Evolutionary conservation across 768 basidiomycete species (phyloP).

Genomic region (Boletus sp.): DNA sequence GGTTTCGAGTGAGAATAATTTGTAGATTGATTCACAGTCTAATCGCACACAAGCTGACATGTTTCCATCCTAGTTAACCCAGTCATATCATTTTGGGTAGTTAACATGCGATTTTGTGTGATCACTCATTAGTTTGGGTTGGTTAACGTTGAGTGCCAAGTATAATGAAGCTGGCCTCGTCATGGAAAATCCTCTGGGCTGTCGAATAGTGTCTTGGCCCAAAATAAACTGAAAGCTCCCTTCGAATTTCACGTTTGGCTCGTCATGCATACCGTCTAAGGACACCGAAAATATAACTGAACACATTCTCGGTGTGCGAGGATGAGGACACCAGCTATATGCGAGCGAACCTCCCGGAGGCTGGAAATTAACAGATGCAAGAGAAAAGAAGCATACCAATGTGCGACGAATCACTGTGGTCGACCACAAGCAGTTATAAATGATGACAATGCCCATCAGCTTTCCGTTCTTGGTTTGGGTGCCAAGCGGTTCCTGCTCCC

Average conservation of each 20-base stretch:
- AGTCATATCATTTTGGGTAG: neutral
- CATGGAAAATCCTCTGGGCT: neutral
- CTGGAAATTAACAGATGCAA: neutral
- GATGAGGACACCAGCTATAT: neutral
- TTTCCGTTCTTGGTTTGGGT: slow-evolving; percentile 58
- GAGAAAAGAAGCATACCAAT: neutral
- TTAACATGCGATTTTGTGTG: neutral
- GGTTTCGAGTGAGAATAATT: neutral
- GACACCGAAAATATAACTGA: neutral
- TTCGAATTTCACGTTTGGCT: neutral
- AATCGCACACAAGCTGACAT: neutral
- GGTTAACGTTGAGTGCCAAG: neutral
- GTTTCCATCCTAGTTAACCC: neutral
- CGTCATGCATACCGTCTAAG: neutral
- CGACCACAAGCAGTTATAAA: neutral
- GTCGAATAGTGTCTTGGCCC: neutral
- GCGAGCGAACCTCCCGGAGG: neutral
- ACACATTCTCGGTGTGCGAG: neutral
- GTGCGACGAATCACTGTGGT: neutral
- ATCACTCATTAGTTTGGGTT: neutral
- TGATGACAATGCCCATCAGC: slow-evolving; percentile 40
- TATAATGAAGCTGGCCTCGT: neutral
- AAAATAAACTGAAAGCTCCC: neutral
- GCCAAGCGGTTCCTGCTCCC: slow-evolving; percentile 43
- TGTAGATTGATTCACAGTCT: neutral